Evolutionary conservation across 2,329 filamentous ascomycete genomes (phyloP), one percentile per base, ranked within the genome.

Genomic region (Monosporascus sp.): DNA sequence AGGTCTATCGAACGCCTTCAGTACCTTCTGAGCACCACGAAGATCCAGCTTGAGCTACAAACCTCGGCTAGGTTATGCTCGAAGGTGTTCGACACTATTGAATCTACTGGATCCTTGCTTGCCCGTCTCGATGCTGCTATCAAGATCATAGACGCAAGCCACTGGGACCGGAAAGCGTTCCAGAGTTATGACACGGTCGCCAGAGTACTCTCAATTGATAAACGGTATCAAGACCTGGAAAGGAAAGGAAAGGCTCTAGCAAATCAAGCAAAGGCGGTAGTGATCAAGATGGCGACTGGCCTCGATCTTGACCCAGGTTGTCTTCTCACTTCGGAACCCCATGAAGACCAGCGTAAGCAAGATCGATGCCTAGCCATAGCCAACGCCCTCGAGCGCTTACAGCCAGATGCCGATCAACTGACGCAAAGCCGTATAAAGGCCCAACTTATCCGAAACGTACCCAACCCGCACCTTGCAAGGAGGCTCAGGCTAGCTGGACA

Each of bases 261-360:
- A 2, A 52, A 58, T 9, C 54, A 61, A 22, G 52, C 49, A 7
- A 65, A 63, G n/a, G 55, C 54, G 14, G 16, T 43, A 7, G 54
- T 62, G 5, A 53, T 68, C 48, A 61, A 57, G 24, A 20, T 54
- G 5, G 56, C 54, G 52, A 65, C 62, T 16, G 63, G 62, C 20
- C 58, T 58, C 17, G 53, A 66, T 24, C 41, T 65, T 19, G 63
- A 67, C 37, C 44, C 52, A n/a, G 50, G 27, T 17, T 50, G 31
- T 20, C 37, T 58, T 6, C 50, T 67, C n/a, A 41, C 51, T 9
- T 53, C 54, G 11, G 48, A 59, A 5, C 22, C n/a, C 7, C 51
- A 48, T 43, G 11, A 44, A 14, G 55, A 48, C 16, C 48, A 8
- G 8, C 45, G 16, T 24, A 51, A 57, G 37, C 26, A 51, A 37